A percentile compares a stretch with the other conserved stretches of the same genome.
These are phyloP conservation scores for Oxalis stricta DNA, from an alignment of 441 rosid genomes.

Conservation along the genomic window DNA sequence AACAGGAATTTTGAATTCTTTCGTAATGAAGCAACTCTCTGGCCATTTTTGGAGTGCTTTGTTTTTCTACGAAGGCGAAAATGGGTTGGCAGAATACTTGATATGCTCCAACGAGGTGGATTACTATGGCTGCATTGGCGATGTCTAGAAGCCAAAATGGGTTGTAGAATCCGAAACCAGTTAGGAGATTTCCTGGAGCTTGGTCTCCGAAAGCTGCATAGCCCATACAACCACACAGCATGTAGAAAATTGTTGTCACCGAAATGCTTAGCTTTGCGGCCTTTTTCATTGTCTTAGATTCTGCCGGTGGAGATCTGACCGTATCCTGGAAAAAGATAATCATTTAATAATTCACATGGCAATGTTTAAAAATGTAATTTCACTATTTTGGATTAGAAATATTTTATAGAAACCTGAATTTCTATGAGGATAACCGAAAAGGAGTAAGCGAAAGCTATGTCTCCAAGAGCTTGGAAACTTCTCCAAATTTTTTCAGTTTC, in stretches of 20 bases:
- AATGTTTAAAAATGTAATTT: background rate
- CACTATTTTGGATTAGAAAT: background rate
- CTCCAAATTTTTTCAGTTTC: slow-evolving; percentile 34
- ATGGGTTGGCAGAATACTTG: slow-evolving; percentile 40
- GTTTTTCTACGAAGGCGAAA: slow-evolving; percentile 29
- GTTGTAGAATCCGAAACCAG: slow-evolving; percentile 40
- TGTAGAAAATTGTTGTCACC: slow-evolving; percentile 37
- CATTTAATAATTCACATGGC: background rate
- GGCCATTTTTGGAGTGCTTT: slow-evolving; percentile 17
- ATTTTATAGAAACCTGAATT: slow-evolving; percentile 31
- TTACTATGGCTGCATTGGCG: slow-evolving; percentile 31
- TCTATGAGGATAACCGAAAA: slow-evolving; percentile 29
- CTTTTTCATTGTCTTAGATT: slow-evolving; percentile 32
- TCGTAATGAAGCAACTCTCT: slow-evolving; percentile 20
- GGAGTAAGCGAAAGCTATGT: slow-evolving; percentile 32
- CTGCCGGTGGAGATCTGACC: slow-evolving; percentile 33
- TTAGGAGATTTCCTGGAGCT: slow-evolving; percentile 39
- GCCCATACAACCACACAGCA: slow-evolving; percentile 51
- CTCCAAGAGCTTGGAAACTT: slow-evolving; percentile 30
- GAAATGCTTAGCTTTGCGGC: slow-evolving; percentile 27
- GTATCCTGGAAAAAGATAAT: slow-evolving; percentile 16
- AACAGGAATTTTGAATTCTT: slow-evolving; percentile 20
- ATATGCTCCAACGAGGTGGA: slow-evolving; percentile 44
- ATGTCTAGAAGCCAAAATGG: slow-evolving; percentile 43
- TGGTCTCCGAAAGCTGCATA: slow-evolving; percentile 41